A percentile compares a stretch with the other conserved stretches of the same genome.
Conservation (phyloP, 768 basidiomycete species). For the Lactifluus volemus region DNA sequence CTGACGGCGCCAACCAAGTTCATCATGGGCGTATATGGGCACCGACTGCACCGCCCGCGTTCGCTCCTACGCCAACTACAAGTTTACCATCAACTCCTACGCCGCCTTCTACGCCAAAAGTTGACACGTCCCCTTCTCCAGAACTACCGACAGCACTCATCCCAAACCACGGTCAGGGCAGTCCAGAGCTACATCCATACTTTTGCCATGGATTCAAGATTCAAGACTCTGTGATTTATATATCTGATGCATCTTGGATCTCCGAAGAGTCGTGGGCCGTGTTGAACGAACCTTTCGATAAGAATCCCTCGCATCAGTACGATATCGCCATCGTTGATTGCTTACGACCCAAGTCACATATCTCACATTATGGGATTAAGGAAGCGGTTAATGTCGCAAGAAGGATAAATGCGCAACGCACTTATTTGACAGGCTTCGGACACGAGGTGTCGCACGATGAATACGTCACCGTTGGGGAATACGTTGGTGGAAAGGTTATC, state of each 20-base stretch:
- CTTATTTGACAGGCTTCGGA: constrained; percentile 67
- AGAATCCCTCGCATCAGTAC: constrained; percentile 25
- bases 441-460: constrained; percentile 77
- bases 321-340: constrained; percentile 72
- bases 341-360: constrained; percentile 53
- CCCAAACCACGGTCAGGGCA: background rate
- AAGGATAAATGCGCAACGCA: constrained; percentile 48
- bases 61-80: constrained; percentile 33
- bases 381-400: constrained; percentile 50
- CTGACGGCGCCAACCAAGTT: constrained; percentile 28
- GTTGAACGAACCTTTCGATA: constrained; percentile 27
- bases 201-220: constrained; percentile 63
- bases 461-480: constrained; percentile 55
- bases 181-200: constrained; percentile 43
- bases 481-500: constrained; percentile 31
- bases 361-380: constrained; percentile 73
- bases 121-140: background rate
- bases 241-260: constrained; percentile 77
- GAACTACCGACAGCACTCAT: background rate
- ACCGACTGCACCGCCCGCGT: constrained; percentile 30
- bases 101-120: constrained; percentile 20
- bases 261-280: constrained; percentile 63
- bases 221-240: constrained; percentile 58
- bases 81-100: constrained; percentile 28
- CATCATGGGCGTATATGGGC: constrained; percentile 67